Evolutionary conservation across 805 yeast genomes (phyloP).

Genomic region (Ogataea parapolymorpha): DNA sequence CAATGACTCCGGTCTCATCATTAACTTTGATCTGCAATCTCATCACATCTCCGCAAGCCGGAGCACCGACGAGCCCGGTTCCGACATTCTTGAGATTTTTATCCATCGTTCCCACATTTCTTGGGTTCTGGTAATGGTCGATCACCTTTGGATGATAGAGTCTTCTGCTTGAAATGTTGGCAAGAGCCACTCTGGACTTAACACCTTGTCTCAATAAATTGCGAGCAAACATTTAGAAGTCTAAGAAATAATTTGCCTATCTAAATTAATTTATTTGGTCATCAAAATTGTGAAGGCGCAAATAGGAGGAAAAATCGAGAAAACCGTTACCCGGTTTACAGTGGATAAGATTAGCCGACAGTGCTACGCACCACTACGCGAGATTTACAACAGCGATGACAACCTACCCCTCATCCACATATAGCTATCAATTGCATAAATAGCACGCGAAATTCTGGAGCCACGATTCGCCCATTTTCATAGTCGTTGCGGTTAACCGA

Average conservation of each 20-base stretch:
- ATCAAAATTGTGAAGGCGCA: conserved; percentile 1
- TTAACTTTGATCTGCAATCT: conserved; percentile 91
- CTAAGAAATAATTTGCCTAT: not conserved
- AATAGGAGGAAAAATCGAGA: not conserved
- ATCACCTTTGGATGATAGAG: conserved; percentile 89
- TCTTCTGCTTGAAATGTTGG: conserved; percentile 23
- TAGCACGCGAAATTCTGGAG: not conserved
- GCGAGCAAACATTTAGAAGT: conserved; percentile 19
- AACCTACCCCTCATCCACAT: conserved; percentile 5
- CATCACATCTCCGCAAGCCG: conserved; percentile 99
- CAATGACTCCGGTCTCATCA: conserved; percentile 84
- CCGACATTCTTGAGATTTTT: conserved; percentile 77
- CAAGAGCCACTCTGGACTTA: conserved; percentile 11
- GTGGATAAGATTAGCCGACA: conserved; percentile 2
- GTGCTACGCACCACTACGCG: not conserved
- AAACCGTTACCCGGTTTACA: conserved; percentile 5
- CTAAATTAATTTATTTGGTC: not conserved
- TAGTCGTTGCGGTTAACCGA: not conserved
- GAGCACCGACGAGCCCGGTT: conserved; percentile 97
- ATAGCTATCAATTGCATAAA: conserved; percentile 1
- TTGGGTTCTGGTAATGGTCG: conserved; percentile 94
- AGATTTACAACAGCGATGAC: not conserved
- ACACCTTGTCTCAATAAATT: conserved; percentile 15
- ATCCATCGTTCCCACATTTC: conserved; percentile 93
- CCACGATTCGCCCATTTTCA: not conserved